Evolutionary conservation across 164 flowering plant genomes (phyloP), one percentile per base, ranked within the genome.

Genomic region (Aristolochia contorta): DNA sequence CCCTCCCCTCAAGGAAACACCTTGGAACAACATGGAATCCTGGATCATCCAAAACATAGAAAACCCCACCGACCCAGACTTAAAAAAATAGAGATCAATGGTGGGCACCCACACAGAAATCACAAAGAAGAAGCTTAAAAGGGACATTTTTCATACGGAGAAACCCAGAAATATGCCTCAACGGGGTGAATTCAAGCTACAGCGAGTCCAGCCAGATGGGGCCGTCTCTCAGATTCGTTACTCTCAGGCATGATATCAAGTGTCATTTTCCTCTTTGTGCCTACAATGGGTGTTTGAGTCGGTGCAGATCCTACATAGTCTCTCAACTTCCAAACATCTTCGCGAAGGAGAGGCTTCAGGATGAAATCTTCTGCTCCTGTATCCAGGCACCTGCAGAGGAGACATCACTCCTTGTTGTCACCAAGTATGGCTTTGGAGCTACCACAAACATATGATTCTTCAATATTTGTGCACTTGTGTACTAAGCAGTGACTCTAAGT

Each of bases 281-380:
- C 63, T 19, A 63, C 50, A 59, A 58, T 63, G 57, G 64, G 37
- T 48, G 51, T 30, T 2, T 61, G 61, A 4, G 67, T 50, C 21
- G 12, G 12, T 10, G 21, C 12, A 1, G 71, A 49, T 47, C 22
- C 63, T 47, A 66, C 57, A 56, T 66, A 71, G 60, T 59, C 67
- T 59, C 67, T 55, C 24, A 71, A 55, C 13, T 54, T 67, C 53
- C 53, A 41, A 15, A 66, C 23, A 61, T 71, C 70, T 54, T 52
- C 25, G 50, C 41, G 10, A 19, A 30, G 56, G 23, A 71, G 67
- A 16, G 74, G 74, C 59, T 71, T 71, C 33, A 47, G 51, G 63
- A 71, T 63, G 61, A 71, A 71, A 21, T 71, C 74, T 59, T 71
- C 70, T n/a, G 74, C 74, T 62, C 74, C 74, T 15, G 33, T 55